These are phyloP conservation scores for Crithidia bombi DNA, from an alignment of 208 protist species.

Conservation along the genomic window DNA sequence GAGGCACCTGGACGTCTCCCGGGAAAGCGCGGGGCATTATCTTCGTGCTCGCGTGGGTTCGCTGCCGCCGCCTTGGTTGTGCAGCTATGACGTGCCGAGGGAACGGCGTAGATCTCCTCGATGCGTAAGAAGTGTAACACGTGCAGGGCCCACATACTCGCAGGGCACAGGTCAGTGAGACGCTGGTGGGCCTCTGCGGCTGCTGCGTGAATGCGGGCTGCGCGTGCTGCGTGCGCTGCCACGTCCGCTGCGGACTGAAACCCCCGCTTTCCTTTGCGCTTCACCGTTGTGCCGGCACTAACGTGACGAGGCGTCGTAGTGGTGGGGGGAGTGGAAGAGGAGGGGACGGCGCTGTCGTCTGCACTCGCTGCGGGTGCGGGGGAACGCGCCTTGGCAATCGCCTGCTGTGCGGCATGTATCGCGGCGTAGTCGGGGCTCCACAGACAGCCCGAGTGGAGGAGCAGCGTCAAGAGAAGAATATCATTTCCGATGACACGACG, in stretches of 20 bases:
- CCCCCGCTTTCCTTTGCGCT: conserved; percentile 14
- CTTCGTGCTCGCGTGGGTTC: background rate
- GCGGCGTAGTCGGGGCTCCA: conserved; percentile 60
- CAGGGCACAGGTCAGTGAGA: conserved; percentile 15
- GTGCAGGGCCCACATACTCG: conserved; percentile 45
- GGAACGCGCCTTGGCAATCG: background rate
- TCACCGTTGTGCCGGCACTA: background rate
- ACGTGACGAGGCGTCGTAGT: background rate
- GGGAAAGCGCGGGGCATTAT: too few species aligned
- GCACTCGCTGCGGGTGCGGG: too few species aligned
- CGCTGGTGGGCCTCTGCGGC: conserved; percentile 6
- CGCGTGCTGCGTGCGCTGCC: conserved; percentile 8
- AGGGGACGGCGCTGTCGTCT: too few species aligned
- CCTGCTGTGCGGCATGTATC: conserved; percentile 14
- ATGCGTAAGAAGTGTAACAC: conserved; percentile 57
- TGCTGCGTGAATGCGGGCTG: conserved; percentile 1
- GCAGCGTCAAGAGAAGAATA: conserved; percentile 60
- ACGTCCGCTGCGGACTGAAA: conserved; percentile 2
- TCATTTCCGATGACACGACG: conserved; percentile 73
- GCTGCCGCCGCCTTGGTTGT: background rate
- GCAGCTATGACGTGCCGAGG: background rate
- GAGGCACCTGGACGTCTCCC: too few species aligned
- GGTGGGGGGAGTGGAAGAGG: too few species aligned
- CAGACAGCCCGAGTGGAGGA: conserved; percentile 71
- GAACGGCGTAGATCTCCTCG: conserved; percentile 42